A percentile compares a stretch with the other conserved stretches of the same genome.
Evolutionary conservation across 2,329 filamentous ascomycete species (phyloP).

Genomic region (Thielaviopsis ethacetica): DNA sequence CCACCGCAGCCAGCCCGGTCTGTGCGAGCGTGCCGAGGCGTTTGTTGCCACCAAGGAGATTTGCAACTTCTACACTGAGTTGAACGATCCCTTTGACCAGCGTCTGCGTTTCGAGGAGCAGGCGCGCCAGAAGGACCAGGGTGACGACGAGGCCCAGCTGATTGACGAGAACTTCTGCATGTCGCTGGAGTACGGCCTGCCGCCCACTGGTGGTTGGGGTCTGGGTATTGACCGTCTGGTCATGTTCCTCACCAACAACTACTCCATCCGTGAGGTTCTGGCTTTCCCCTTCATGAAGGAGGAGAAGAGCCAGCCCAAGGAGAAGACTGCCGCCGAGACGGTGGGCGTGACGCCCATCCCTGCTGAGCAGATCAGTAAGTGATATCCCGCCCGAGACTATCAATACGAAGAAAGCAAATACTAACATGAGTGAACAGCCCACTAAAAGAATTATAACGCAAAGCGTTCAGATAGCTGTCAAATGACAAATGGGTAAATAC

Average conservation of each 20-base stretch:
- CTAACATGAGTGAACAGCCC: neutral
- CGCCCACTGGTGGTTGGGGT: constrained; percentile 90
- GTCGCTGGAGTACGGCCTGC: constrained; percentile 75
- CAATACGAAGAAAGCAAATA: neutral
- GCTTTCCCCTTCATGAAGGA: constrained; percentile 98
- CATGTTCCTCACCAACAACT: constrained; percentile 89
- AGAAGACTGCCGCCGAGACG: constrained; percentile 43
- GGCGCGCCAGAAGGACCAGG: constrained; percentile 85
- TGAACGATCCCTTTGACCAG: constrained; percentile 87
- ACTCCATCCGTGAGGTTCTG: constrained; percentile 89
- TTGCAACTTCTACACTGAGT: constrained; percentile 80
- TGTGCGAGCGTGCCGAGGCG: constrained; percentile 94
- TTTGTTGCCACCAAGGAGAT: constrained; percentile 73
- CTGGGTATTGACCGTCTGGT: constrained; percentile 89
- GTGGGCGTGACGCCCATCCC: constrained; percentile 40
- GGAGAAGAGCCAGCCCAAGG: constrained; percentile 35
- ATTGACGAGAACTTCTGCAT: constrained; percentile 93
- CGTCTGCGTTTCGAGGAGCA: constrained; percentile 77
- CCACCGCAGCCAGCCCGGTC: constrained; percentile 55
- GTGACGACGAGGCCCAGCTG: constrained; percentile 91
- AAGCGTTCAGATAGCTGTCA: neutral
- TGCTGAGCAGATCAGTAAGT: constrained; percentile 37
- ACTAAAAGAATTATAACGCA: neutral
- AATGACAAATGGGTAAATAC: neutral
- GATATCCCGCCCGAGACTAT: neutral